phyloP scores from a whole-genome alignment of 2,329 filamentous ascomycete genomes.

The Leptographium wingfieldii region DNA sequence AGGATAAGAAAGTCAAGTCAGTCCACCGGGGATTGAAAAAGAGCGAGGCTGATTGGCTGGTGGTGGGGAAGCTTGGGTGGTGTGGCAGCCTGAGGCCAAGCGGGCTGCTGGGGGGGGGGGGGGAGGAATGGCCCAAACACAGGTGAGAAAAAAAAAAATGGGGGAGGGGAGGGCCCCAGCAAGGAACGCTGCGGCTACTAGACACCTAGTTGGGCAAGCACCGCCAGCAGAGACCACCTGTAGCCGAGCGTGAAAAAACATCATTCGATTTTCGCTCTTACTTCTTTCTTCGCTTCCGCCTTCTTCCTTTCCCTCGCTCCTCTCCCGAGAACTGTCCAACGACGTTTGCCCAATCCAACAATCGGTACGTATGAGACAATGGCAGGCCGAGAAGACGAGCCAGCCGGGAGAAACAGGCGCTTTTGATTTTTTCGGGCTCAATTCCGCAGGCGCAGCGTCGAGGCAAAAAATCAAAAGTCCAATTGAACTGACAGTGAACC shows the following conservation, averaged over 20 bases:
- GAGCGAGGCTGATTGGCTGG: constrained; percentile 2
- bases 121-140: neutral
- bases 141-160: neutral
- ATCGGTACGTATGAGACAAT: neutral
- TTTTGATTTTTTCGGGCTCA: neutral
- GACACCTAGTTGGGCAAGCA: neutral
- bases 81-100: neutral
- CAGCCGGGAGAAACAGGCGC: no score
- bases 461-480: neutral
- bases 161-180: neutral
- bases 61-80: neutral
- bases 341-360: neutral
- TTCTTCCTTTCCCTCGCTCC: neutral
- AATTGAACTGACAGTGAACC: no score
- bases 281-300: constrained; percentile 10
- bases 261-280: constrained; percentile 14
- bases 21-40: constrained; percentile 6
- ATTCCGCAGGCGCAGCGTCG: neutral
- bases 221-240: neutral
- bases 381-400: no score
- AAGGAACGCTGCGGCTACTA: neutral
- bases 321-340: neutral
- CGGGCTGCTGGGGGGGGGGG: neutral
- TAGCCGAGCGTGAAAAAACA: constrained; percentile 13
- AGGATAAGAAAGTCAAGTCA: neutral